Percentiles rank a stretch among this genome's conserved stretches.
Conservation (phyloP, 192 early-diverging fungal genomes). For the Pilobolus umbonatus region DNA sequence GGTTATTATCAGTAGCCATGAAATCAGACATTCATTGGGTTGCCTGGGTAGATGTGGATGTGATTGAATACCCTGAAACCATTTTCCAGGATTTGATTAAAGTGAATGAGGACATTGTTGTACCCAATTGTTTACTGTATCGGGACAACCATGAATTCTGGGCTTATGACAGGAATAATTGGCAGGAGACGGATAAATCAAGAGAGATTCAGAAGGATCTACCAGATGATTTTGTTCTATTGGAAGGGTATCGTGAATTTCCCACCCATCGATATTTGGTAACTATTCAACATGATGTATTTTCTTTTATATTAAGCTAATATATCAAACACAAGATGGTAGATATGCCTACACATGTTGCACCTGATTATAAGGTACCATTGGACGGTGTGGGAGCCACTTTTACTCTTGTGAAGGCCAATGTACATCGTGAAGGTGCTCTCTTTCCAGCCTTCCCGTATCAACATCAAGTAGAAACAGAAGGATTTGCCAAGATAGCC, state of each 20-base stretch:
- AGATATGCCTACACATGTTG: slow-evolving; percentile 32
- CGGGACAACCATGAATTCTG: slow-evolving; percentile 25
- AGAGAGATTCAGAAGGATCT: slow-evolving; percentile 32
- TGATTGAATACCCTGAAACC: slow-evolving; percentile 49
- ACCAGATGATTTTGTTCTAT: slow-evolving; percentile 21
- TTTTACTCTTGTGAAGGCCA: slow-evolving; percentile 50
- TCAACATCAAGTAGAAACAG: slow-evolving; percentile 58
- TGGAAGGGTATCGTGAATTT: slow-evolving; percentile 34
- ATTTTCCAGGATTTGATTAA: slow-evolving; percentile 51
- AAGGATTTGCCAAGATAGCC: slow-evolving; percentile 62
- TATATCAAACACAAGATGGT: too few relatives aligned
- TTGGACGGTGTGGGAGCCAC: slow-evolving; percentile 63
- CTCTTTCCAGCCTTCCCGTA: slow-evolving; percentile 52
- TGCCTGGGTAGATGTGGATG: slow-evolving; percentile 57
- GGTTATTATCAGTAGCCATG: slow-evolving; percentile 45
- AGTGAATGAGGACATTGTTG: slow-evolving; percentile 51
- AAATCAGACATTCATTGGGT: slow-evolving; percentile 49
- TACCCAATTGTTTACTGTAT: slow-evolving; percentile 49
- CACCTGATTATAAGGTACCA: slow-evolving; percentile 34
- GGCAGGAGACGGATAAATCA: slow-evolving; percentile 49
- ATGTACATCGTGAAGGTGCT: slow-evolving; percentile 54
- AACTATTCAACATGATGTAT: not conserved
- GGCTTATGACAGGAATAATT: slow-evolving; percentile 57
- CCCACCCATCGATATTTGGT: slow-evolving; percentile 23
- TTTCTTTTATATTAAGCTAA: not conserved